Percentiles rank a stretch among this genome's conserved stretches.
phyloP scores from a whole-genome alignment of 176 grass and related monocot species.

The sorghum (Sorghum bicolor) region Sorghum_bicolor_NCBIv3 NC_012870.2:58217501-58218000 shows the following conservation, averaged over 20 bases:
- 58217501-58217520: neutral
- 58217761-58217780: slow-evolving; percentile 5
- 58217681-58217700: neutral
- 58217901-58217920: slow-evolving; percentile 34
- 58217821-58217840: slow-evolving; percentile 32
- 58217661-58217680: neutral
- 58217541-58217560: neutral
- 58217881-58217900: neutral
- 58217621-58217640: neutral
- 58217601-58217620: neutral
- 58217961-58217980: neutral
- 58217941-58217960: neutral
- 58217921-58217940: slow-evolving; percentile 24
- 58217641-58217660: neutral
- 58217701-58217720: neutral
- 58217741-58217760: neutral
- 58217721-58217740: slow-evolving; percentile 22
- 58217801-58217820: slow-evolving; percentile 47
- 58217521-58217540: neutral
- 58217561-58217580: neutral
- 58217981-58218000: neutral
- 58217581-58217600: neutral
- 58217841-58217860: slow-evolving; percentile 47
- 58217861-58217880: slow-evolving; percentile 28
- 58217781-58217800: slow-evolving; percentile 23